Percentiles rank a stretch among this genome's conserved stretches.
These are phyloP conservation scores for Boletus tomentosulus DNA, from an alignment of 768 basidiomycete species.

Conservation along the genomic window DNA sequence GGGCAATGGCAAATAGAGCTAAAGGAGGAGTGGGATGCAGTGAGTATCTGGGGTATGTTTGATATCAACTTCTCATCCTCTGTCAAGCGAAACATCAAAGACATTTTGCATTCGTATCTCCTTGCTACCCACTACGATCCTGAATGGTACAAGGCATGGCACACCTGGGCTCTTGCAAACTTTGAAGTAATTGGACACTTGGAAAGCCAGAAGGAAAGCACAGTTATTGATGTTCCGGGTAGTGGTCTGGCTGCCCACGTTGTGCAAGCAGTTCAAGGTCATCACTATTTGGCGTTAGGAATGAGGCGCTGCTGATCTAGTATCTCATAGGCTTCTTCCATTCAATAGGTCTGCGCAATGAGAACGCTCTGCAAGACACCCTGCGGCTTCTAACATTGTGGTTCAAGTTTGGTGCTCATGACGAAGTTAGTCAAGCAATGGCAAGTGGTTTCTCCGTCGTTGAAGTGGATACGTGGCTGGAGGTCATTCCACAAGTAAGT, in stretches of 20 bases:
- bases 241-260: conserved; percentile 74
- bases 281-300: background rate
- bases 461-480: conserved; percentile 96
- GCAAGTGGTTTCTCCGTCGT: conserved; percentile 81
- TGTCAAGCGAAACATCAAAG: conserved; percentile 66
- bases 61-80: conserved; percentile 9
- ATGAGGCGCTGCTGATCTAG: conserved; percentile 10
- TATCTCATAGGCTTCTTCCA: conserved; percentile 79
- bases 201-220: conserved; percentile 60
- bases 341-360: conserved; percentile 85
- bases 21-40: conserved; percentile 74
- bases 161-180: conserved; percentile 96
- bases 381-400: conserved; percentile 89
- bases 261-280: conserved; percentile 90
- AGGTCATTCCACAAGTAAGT: conserved; percentile 93
- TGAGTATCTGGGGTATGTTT: conserved; percentile 36
- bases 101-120: conserved; percentile 80
- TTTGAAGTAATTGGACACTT: conserved; percentile 87
- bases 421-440: conserved; percentile 88
- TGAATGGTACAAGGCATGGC: conserved; percentile 99
- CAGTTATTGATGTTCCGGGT: conserved; percentile 53
- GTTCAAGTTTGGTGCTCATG: conserved; percentile 95
- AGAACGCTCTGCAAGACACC: conserved; percentile 92
- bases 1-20: conserved; percentile 91
- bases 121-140: conserved; percentile 89